phyloP scores from a whole-genome alignment of 768 basidiomycete genomes.

The Trametes maxima region DNA sequence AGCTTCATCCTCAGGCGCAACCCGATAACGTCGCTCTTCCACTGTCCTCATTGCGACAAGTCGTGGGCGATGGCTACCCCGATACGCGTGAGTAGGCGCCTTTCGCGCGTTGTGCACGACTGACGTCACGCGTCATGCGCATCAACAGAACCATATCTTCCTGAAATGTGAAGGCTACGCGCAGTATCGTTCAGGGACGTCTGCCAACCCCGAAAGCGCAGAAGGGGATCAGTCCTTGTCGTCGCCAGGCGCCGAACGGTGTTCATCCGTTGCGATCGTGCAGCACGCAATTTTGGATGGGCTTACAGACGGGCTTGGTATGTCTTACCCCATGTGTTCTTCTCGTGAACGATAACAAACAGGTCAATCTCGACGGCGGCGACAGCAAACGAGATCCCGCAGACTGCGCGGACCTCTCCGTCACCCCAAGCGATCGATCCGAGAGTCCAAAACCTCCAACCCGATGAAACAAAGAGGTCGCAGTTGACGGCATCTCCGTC shows the following conservation, averaged over 20 bases:
- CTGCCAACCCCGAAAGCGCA: not conserved
- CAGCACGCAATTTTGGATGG: no score
- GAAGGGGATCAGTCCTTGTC: not conserved
- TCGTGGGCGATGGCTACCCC: constrained; percentile 12
- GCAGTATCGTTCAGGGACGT: constrained; percentile 1
- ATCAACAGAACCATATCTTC: constrained; percentile 7
- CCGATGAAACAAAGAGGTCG: no score
- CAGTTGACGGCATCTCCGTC: no score
- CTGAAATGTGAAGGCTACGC: constrained; percentile 7
- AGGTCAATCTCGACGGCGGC: no score
- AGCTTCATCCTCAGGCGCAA: constrained; percentile 9
- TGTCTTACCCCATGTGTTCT: no score
- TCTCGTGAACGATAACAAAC: no score
- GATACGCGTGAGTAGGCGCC: constrained; percentile 10
- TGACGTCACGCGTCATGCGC: constrained; percentile 2
- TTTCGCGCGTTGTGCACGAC: not conserved
- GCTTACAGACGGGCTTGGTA: no score
- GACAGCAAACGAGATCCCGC: no score
- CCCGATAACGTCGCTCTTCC: constrained; percentile 13
- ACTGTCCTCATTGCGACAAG: constrained; percentile 18
- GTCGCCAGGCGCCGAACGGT: not conserved
- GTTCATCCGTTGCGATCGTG: no score
- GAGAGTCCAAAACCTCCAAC: no score
- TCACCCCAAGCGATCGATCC: no score
- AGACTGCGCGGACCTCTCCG: no score